These are phyloP conservation scores for Potentilla sterilis DNA, from an alignment of 306 rosid species.

Conservation along the genomic window DNA sequence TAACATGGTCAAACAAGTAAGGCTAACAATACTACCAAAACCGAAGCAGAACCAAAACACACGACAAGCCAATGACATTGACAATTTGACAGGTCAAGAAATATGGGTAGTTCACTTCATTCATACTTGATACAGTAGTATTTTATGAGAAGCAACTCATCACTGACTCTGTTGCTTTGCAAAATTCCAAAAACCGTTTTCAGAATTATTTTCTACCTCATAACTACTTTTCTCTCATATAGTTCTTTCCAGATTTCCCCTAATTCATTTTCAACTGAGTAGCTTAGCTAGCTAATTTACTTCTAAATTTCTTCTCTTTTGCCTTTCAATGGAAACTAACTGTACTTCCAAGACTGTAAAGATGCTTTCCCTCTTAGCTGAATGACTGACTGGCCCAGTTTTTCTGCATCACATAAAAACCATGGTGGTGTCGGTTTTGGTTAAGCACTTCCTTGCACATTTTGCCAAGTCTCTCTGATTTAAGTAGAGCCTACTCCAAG, in stretches of 20 bases:
- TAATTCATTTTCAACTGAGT: constrained; percentile 10
- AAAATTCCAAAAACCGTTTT: constrained; percentile 41
- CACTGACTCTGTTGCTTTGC: constrained; percentile 4
- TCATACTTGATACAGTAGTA: not conserved
- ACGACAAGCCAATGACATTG: not conserved
- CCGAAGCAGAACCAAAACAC: not conserved
- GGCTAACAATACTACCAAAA: not conserved
- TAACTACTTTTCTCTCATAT: not conserved
- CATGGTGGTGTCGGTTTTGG: not conserved
- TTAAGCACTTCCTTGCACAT: constrained; percentile 11
- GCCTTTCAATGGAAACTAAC: constrained; percentile 44
- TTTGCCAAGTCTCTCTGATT: not conserved
- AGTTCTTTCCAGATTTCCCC: not conserved
- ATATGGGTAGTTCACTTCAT: not conserved
- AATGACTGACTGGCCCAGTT: not conserved
- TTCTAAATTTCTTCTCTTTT: not conserved
- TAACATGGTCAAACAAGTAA: not conserved
- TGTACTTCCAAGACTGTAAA: constrained; percentile 46
- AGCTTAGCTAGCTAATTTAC: not conserved
- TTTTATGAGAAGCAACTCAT: not conserved
- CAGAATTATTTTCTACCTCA: constrained; percentile 16
- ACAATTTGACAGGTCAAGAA: not conserved
- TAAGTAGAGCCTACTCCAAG: constrained; percentile 79
- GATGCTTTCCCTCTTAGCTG: not conserved
- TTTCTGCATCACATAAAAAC: constrained; percentile 1